phyloP scores from a whole-genome alignment of 2,329 filamentous ascomycete species.

The Intubia oerlemansii region DNA sequence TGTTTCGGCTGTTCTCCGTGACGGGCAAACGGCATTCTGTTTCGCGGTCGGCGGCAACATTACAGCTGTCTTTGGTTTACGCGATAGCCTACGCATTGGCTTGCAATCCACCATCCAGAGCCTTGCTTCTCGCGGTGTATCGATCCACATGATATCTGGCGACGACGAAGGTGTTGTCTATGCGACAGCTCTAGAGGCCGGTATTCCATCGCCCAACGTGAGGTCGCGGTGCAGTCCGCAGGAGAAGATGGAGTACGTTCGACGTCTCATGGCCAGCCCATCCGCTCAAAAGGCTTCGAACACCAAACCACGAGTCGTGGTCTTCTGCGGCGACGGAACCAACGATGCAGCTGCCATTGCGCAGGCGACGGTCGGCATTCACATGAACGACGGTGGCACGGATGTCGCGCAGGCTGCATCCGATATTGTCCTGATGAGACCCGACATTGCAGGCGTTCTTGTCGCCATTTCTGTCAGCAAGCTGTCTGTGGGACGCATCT shows the following conservation, averaged over 20 bases:
- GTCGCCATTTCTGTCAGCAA: slow-evolving; percentile 32
- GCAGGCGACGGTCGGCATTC: slow-evolving; percentile 48
- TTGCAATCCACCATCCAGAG: slow-evolving; percentile 14
- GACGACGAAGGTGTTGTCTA: slow-evolving; percentile 29
- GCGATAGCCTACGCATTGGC: slow-evolving; percentile 24
- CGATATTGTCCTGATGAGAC: slow-evolving; percentile 44
- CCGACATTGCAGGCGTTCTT: slow-evolving; percentile 31
- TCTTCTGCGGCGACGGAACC: slow-evolving; percentile 61
- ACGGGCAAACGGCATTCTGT: slow-evolving; percentile 24
- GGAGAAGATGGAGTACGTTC: slow-evolving; percentile 24
- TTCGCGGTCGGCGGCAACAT: slow-evolving; percentile 18
- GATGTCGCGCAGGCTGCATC: slow-evolving; percentile 47
- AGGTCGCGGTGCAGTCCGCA: slow-evolving; percentile 21
- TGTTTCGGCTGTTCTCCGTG: slow-evolving; percentile 15
- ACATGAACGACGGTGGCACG: slow-evolving; percentile 34
- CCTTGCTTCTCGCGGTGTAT: too few relatives aligned
- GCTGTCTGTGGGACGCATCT: slow-evolving; percentile 24
- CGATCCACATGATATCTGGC: slow-evolving; percentile 27
- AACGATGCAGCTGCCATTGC: slow-evolving; percentile 59
- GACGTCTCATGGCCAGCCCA: slow-evolving; percentile 17
- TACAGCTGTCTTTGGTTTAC: slow-evolving; percentile 21
- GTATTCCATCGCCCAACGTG: slow-evolving; percentile 17
- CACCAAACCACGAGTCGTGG: too few relatives aligned
- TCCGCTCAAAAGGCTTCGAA: too few relatives aligned
- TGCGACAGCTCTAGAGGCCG: slow-evolving; percentile 17